phyloP scores from a whole-genome alignment of 1,139 yeast genomes.

The Protomyces lactucae-debilis region DNA sequence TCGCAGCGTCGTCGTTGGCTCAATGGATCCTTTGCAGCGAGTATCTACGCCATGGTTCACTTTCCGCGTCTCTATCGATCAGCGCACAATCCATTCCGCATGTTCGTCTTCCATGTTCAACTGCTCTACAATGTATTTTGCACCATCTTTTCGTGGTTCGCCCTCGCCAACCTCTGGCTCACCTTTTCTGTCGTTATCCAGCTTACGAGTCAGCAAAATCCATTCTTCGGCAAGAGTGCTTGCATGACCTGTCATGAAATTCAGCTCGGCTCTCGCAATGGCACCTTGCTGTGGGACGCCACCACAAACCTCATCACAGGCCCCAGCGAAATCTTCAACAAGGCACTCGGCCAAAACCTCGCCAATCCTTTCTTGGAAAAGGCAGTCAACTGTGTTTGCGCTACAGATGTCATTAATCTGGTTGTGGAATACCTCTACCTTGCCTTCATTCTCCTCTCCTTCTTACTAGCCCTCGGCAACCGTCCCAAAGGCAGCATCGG shows the following conservation, averaged over 20 bases:
- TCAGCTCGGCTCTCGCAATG: constrained; percentile 28
- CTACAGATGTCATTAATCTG: constrained; percentile 36
- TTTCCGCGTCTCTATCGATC: constrained; percentile 69
- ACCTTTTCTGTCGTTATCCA: constrained; percentile 56
- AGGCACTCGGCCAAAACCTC: neutral
- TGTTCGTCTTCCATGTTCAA: constrained; percentile 68
- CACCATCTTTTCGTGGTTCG: constrained; percentile 72
- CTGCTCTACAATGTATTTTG: constrained; percentile 67
- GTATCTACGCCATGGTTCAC: constrained; percentile 73
- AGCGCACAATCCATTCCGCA: constrained; percentile 67
- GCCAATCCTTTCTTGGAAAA: constrained; percentile 32
- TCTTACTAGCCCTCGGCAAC: constrained; percentile 45
- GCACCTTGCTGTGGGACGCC: constrained; percentile 1
- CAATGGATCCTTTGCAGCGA: constrained; percentile 97
- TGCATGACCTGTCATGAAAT: constrained; percentile 39
- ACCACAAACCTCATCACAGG: constrained; percentile 1
- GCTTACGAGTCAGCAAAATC: constrained; percentile 42
- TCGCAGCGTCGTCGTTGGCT: constrained; percentile 98
- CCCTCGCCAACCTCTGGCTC: constrained; percentile 71
- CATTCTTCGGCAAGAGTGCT: constrained; percentile 36
- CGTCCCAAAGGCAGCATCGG: constrained; percentile 44
- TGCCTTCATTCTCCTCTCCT: constrained; percentile 41
- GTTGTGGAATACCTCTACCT: constrained; percentile 41
- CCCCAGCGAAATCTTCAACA: neutral
- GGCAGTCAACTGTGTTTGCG: constrained; percentile 27